Base-by-base conservation (phyloP, 2,329 filamentous ascomycete species). In the Aspergillus sp. region DNA sequence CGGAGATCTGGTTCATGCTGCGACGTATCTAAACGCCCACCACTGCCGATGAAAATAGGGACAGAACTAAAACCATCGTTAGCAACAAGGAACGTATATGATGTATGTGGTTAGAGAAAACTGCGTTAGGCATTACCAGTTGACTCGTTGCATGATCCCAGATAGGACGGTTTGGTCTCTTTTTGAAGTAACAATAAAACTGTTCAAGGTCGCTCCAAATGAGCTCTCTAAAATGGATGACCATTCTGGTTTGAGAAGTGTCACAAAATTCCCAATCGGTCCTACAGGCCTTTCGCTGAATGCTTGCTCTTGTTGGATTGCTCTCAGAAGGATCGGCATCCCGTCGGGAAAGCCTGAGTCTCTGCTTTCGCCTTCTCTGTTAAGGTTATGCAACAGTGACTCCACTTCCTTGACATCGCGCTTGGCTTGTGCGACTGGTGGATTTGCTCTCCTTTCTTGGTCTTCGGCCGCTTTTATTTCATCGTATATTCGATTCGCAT, bases 141-240 rank as follows among this genome's bases (percentile, higher is more conserved):
- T 76, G 3, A 82, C 69, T 52, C 78, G 79, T 40, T 82, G 82
- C 81, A 96, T 89, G 63, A 96, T 74, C 3, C 72, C 72, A 15
- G 80, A 82, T 3, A 99, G 79, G 6, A 85, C 80, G n/a, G 81
- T 80, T 70, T 91, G 87, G 70, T 99, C 95, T 12, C 80, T 75
- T 67, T 90, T 91, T 72, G 80, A 91, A 6, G 85, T 87, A 43
- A 97, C 93, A 51, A 96, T 84, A 68, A 98, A 99, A 1, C 84
- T 86, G 61, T 86, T 89, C 33, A 98, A 77, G 0, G 78, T 80
- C 3, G 73, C 75, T n/a, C 90, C 90, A 46, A 96, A 82, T 1
- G 84, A 84, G 61, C 84, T 89, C 70, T 99, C 95, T 14, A 99
- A 74, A 44, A 96, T 86, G 0, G 85, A 83, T 1, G 88, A 89